Conservation (phyloP, 2,329 filamentous ascomycete species). For the Neoarthrinium moseri region DNA sequence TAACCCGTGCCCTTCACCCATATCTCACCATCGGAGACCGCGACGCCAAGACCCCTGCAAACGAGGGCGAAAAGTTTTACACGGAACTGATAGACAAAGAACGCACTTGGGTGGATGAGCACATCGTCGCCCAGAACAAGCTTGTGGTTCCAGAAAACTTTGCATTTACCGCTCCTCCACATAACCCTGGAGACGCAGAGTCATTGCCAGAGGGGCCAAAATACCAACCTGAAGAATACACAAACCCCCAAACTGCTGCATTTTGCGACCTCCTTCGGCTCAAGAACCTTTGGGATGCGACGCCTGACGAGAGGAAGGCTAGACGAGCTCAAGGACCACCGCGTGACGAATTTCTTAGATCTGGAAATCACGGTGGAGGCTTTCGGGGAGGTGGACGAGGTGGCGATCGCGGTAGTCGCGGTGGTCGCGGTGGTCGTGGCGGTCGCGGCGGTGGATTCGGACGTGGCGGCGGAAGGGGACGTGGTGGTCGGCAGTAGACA, state of each 20-base stretch:
- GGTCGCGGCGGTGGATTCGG: conserved; percentile 35
- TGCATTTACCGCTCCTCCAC: conserved; percentile 68
- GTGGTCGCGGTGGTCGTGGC: conserved; percentile 31
- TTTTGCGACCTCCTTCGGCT: conserved; percentile 81
- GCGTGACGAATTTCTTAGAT: conserved; percentile 28
- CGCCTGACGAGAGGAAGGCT: conserved; percentile 65
- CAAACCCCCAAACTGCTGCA: conserved; percentile 78
- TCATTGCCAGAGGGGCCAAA: conserved; percentile 54
- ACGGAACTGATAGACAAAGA: conserved; percentile 65
- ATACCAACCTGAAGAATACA: conserved; percentile 79
- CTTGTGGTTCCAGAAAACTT: conserved; percentile 79
- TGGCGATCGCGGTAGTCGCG: conserved; percentile 26
- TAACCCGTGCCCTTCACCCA: conserved; percentile 76
- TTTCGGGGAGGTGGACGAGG: conserved; percentile 25
- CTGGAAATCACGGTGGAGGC: conserved; percentile 13
- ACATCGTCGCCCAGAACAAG: conserved; percentile 63
- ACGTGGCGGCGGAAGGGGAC: conserved; percentile 13
- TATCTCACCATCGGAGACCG: conserved; percentile 64
- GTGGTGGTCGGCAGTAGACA: conserved; percentile 13
- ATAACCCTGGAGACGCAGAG: conserved; percentile 57
- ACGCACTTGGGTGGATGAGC: conserved; percentile 75
- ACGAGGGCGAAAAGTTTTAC: conserved; percentile 71
- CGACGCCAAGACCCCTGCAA: conserved; percentile 47
- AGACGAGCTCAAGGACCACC: conserved; percentile 59
- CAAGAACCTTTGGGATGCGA: conserved; percentile 71